These are phyloP conservation scores for Cordyceps tenuipes DNA, from an alignment of 2,329 filamentous ascomycete genomes.

Conservation along the genomic window DNA sequence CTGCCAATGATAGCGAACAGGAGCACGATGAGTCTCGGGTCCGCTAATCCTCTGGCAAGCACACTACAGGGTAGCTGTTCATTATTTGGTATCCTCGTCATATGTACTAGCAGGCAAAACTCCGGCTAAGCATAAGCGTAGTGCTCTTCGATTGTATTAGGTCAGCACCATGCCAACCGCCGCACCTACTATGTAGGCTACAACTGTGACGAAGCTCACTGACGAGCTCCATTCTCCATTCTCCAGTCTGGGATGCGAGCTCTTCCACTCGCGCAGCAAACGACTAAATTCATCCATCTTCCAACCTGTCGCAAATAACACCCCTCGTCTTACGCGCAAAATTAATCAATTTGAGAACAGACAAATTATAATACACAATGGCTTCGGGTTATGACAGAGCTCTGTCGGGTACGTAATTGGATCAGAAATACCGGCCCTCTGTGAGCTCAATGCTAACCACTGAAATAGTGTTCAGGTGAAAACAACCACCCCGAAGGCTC, in stretches of 20 bases:
- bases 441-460: conserved; percentile 32
- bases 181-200: conserved; percentile 26
- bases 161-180: neutral
- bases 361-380: conserved; percentile 38
- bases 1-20: conserved; percentile 13
- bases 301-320: conserved; percentile 6
- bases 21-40: conserved; percentile 5
- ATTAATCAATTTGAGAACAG: neutral
- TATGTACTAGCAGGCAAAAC: neutral
- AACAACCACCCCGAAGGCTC: conserved; percentile 14
- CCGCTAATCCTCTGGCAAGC: conserved; percentile 6
- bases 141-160: neutral
- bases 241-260: neutral
- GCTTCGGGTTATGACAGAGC: conserved; percentile 98
- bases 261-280: conserved; percentile 10
- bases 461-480: conserved; percentile 72
- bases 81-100: too few relatives aligned
- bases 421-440: conserved; percentile 8
- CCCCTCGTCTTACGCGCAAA: neutral
- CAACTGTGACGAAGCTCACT: conserved; percentile 32
- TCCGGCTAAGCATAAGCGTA: too few relatives aligned
- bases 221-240: conserved; percentile 9
- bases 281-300: conserved; percentile 13
- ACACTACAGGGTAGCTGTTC: too few relatives aligned
- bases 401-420: conserved; percentile 73